Evolutionary conservation across 495 filamentous ascomycete species (phyloP), one percentile per base, ranked within the genome.

Genomic region (Penicillium nucicola): DNA sequence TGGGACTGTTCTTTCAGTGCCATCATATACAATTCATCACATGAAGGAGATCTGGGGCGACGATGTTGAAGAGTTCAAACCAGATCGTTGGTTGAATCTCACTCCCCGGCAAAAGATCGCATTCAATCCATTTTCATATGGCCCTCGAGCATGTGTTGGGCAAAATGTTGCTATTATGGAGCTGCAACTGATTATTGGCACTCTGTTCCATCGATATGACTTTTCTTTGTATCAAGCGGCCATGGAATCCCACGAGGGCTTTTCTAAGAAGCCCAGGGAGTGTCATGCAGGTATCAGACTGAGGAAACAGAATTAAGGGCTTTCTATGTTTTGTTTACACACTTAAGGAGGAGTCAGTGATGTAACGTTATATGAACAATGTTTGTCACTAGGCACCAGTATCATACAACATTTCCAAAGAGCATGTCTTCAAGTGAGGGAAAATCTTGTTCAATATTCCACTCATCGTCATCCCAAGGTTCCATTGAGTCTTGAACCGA

Each of bases 121-220:
- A 0, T 92, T 92, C 46, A 86, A 90, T 37, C 88, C 88, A 0
- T 92, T 92, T 54, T 83, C 78, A 39, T 77, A 84, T 52, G 88
- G 88, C 0, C 88, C 88, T 1, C 64, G 88, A 12, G 78, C 83
- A 1, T 92, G 88, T 57, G 85, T 92, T 32, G 88, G 88, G 0
- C 61, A 85, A 42, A 90, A 89, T 59, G 84, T 92, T 2, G 88
- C 88, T 3, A 86, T 90, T 68, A 90, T 92, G 86, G 89, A 92
- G 66, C 69, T 92, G 74, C 82, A 82, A 53, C 68, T 90, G 38
- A 90, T 91, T 56, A 83, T 84, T 20, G 77, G 77, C 1, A 86
- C 84, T 5, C 82, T 88, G 64, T 85, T 83, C 50, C 61, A 78
- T 38, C 64, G 84, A 37, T 92, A 85, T 62, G 80, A 85, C 15